Base-by-base conservation (phyloP, 2,329 filamentous ascomycete genomes). In the Neocatenulostroma microsporum region DNA sequence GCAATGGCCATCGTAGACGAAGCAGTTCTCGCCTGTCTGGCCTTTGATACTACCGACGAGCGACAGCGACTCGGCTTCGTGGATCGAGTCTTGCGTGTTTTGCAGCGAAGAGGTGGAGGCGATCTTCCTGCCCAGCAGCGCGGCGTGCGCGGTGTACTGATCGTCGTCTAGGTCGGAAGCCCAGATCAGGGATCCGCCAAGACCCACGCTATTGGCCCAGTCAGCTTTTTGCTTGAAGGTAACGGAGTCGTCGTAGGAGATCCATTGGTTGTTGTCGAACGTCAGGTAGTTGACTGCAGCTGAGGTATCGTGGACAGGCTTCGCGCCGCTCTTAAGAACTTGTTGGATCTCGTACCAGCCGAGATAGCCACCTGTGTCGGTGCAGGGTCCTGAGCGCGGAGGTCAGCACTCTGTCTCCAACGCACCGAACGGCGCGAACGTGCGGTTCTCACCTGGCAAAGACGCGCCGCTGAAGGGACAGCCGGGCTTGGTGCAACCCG, bases 241-340 rank as follows among this genome's bases (percentile, higher is more conserved):
- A 3, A 57, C 42, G 0, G 29, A 38, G 39, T 67, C 61, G 37
- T 68, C 62, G 34, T 56, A 66, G 1, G 53, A 55, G 11, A 66
- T 51, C 62, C 62, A 67, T 38, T 66, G 60, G 13, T 59, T 44
- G 3, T 33, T 35, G n/a, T 55, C 47, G 35, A 46, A 66, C 3
- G 47, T 34, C 9, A 63, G 44, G 30, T 57, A 49, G 40, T 62
- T 61, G 23, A 60, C 51, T 5, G 45, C 52, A 19, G 56, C 57
- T 4, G 49, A 46, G 3, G 48, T 44, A 12, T 54, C 37, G 17
- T 41, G 49, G 25, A 28, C 47, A 7, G 55, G 49, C 3, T 29
- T 32, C 2, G 49, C 26, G 7, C 13, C 15, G 7, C 7, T 10
- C 9, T 9, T 10, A 14, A 29, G 8, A 14, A 29, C 13, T 10